Evolutionary conservation across 202 grass and related monocot genomes (phyloP).

Genomic region (Eragrostis tef): DNA sequence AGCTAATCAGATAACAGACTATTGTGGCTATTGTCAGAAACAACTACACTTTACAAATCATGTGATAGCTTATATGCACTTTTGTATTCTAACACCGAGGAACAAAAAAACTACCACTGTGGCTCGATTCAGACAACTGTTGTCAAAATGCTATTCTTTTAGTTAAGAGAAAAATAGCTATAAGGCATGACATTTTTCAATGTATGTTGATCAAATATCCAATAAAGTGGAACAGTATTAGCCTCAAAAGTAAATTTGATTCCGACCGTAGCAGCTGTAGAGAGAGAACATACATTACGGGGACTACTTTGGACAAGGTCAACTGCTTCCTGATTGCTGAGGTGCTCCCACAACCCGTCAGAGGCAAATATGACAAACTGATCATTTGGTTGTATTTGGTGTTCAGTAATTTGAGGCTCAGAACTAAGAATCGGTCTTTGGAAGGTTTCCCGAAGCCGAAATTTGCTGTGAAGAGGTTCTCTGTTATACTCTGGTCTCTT

Average conservation of each 20-base stretch:
- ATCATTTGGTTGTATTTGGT: slow-evolving; percentile 74
- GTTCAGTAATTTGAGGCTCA: slow-evolving; percentile 75
- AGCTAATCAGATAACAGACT: neutral
- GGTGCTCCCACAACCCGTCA: slow-evolving; percentile 91
- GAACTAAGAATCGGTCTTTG: slow-evolving; percentile 78
- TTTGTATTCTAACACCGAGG: neutral
- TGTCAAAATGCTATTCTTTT: neutral
- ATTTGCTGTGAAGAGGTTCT: slow-evolving; percentile 73
- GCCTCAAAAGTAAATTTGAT: slow-evolving; percentile 19
- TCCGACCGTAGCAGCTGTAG: slow-evolving; percentile 17
- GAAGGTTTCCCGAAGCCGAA: slow-evolving; percentile 81
- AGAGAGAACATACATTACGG: slow-evolving; percentile 61
- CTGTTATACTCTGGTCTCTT: slow-evolving; percentile 81
- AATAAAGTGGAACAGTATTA: neutral
- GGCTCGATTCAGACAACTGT: neutral
- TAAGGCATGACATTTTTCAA: neutral
- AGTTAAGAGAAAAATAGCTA: slow-evolving; percentile 1
- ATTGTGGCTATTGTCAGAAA: neutral
- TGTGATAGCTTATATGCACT: slow-evolving; percentile 8
- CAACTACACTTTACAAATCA: slow-evolving; percentile 7
- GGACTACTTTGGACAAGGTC: slow-evolving; percentile 82
- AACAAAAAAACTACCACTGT: neutral
- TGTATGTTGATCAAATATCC: neutral
- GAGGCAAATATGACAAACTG: slow-evolving; percentile 94
- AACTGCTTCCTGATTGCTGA: slow-evolving; percentile 91